phyloP scores from a whole-genome alignment of 2,329 filamentous ascomycete species.

The Colletotrichum echinochloae region DNA sequence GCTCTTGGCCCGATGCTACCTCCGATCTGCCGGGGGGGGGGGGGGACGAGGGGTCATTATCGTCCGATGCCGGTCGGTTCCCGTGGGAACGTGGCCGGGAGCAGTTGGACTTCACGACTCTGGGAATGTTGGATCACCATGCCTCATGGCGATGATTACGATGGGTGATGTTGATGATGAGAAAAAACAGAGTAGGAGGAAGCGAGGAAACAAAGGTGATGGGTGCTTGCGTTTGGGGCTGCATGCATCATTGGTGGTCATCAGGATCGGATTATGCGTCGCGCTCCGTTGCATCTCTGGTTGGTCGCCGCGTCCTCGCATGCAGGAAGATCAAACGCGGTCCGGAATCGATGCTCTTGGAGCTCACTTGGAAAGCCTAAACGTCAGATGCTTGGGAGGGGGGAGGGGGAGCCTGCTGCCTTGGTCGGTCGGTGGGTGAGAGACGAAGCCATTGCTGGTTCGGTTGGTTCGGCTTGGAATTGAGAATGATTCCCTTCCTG shows the following conservation, averaged over 20 bases:
- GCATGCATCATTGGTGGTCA: too few relatives aligned
- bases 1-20: neutral
- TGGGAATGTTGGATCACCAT: neutral
- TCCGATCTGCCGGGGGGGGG: too few relatives aligned
- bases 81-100: neutral
- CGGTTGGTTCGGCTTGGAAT: neutral
- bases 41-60: neutral
- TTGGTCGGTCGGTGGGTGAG: too few relatives aligned
- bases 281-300: neutral
- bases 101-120: neutral
- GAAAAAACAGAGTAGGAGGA: neutral
- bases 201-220: neutral
- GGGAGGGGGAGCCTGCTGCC: too few relatives aligned
- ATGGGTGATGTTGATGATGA: neutral
- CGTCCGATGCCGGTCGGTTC: neutral
- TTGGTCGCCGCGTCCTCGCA: neutral
- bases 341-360: neutral
- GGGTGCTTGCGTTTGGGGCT: neutral
- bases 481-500: neutral
- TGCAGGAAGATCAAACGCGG: neutral
- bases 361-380: constrained; percentile 5
- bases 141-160: too few relatives aligned
- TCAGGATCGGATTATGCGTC: neutral
- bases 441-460: neutral
- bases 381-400: neutral